phyloP scores from a whole-genome alignment of 2,329 filamentous ascomycete genomes.

The Clarireedia paspali region DNA sequence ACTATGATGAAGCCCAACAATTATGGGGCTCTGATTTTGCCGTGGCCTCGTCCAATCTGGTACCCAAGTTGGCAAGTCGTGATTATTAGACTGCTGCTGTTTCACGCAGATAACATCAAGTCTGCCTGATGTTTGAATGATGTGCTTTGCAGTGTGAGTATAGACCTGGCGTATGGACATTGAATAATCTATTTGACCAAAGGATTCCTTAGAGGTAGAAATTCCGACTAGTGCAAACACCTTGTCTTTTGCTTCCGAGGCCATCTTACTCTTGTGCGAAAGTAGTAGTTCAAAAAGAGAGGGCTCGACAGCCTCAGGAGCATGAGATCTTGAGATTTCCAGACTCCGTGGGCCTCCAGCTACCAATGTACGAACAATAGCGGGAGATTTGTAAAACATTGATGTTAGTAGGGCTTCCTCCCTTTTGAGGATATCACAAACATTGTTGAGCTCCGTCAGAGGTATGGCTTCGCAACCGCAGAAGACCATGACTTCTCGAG shows the following conservation, averaged over 20 bases:
- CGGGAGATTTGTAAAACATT: conserved; percentile 16
- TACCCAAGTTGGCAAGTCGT: conserved; percentile 20
- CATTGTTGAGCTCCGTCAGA: conserved; percentile 31
- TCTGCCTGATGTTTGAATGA: conserved; percentile 16
- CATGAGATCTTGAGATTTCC: conserved; percentile 18
- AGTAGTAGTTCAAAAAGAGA: conserved; percentile 23
- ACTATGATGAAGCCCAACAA: conserved; percentile 20
- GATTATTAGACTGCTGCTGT: conserved; percentile 12
- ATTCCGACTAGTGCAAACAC: conserved; percentile 26
- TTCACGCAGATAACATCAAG: conserved; percentile 25
- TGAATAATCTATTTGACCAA: conserved; percentile 22
- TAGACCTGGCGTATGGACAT: conserved; percentile 17
- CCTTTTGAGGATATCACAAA: conserved; percentile 16
- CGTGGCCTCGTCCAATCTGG: conserved; percentile 22
- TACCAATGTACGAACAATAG: conserved; percentile 16
- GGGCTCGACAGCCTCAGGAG: conserved; percentile 9
- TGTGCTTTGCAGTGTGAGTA: conserved; percentile 21
- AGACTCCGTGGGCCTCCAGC: conserved; percentile 20
- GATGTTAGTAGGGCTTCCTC: conserved; percentile 12
- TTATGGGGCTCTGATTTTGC: conserved; percentile 3
- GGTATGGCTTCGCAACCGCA: conserved; percentile 31
- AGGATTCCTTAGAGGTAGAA: conserved; percentile 13
- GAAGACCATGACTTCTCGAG: conserved; percentile 29
- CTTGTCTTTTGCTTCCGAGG: conserved; percentile 26
- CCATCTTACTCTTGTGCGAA: conserved; percentile 24